Base-by-base conservation (phyloP, 306 rosid genomes). In the Lathyrus sativus region DNA sequence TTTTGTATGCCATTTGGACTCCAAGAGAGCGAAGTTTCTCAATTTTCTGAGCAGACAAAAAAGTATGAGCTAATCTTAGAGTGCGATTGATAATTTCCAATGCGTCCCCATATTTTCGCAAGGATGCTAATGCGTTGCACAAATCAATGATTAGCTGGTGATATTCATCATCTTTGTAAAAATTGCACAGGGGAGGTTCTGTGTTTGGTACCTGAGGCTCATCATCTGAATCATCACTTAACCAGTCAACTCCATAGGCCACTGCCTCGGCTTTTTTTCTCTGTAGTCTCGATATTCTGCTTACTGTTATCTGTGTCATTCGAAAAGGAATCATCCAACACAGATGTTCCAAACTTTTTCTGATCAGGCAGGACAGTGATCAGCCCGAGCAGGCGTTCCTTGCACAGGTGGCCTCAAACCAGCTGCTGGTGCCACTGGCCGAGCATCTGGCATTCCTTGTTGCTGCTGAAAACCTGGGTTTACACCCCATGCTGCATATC, bases 11-110 rank as follows among this genome's bases (percentile, higher is more conserved):
- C 74, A 93, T 83, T 79, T 90, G 96, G 73, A 93, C 91, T 70
- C 97, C 98, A 58, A 90, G 97, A 64, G 89, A 85, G 54, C 82
- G 86, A 64, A 93, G 90, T 75, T 86, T 91, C 81, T 86, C 96
- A 64, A 82, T 84, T 78, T 81, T 90, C 67, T 80, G 90, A 37
- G 62, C 69, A 69, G 91, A 84, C 50, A 88, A 78, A 7, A 70
- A 67, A 63, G 65, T 75, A 76, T 76, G 84, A 56, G 83, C 79
- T 72, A 76, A 76, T 73, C 87, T 88, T 58, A 92, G 67, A 67
- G 91, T 80, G 61, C 85, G 85, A 81, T 87, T 88, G 67, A 85
- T 82, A 64, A 88, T 90, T 81, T 90, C 96, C 74, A 85, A 70
- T 46, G 97, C 97, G 82, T 93, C 90, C 75, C 90, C 72, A 74